A percentile compares a stretch with the other conserved stretches of the same genome.
These are phyloP conservation scores for Boletus vinaceobasis DNA, from an alignment of 768 basidiomycete genomes.

Conservation along the genomic window DNA sequence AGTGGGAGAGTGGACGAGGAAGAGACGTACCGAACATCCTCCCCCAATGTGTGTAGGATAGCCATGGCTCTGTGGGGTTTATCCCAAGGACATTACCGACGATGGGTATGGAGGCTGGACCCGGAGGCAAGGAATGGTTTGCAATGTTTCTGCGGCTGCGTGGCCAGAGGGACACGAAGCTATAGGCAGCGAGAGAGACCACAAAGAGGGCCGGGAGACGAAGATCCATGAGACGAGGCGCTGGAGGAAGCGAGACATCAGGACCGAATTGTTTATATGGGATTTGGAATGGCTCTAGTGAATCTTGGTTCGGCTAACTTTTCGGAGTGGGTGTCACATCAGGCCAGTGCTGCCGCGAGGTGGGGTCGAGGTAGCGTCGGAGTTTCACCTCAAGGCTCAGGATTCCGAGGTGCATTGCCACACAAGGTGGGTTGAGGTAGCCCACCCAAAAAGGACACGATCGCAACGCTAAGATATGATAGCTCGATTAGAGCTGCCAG, in stretches of 20 bases:
- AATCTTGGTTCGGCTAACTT: background rate
- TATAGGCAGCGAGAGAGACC: constrained; percentile 1
- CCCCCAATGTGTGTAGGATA: constrained; percentile 32
- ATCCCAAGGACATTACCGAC: constrained; percentile 31
- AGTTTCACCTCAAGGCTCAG: no score
- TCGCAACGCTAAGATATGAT: no score
- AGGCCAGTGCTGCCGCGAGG: no score
- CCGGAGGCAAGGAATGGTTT: constrained; percentile 40
- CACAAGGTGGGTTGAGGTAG: no score
- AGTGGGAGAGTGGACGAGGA: background rate
- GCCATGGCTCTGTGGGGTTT: constrained; percentile 28
- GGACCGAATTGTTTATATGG: background rate
- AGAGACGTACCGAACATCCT: constrained; percentile 25
- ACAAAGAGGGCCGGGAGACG: constrained; percentile 11
- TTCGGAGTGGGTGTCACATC: no score
- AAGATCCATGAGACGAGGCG: constrained; percentile 7
- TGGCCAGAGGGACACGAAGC: constrained; percentile 7
- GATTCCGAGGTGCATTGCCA: no score
- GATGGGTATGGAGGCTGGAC: constrained; percentile 45
- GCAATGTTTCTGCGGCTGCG: background rate
- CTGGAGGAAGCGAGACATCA: background rate
- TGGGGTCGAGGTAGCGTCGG: no score
- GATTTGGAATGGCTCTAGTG: background rate
- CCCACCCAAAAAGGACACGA: no score
- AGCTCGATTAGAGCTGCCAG: no score